Base-by-base conservation (phyloP, 495 filamentous ascomycete genomes). In the Articulospora tetracladia region DNA sequence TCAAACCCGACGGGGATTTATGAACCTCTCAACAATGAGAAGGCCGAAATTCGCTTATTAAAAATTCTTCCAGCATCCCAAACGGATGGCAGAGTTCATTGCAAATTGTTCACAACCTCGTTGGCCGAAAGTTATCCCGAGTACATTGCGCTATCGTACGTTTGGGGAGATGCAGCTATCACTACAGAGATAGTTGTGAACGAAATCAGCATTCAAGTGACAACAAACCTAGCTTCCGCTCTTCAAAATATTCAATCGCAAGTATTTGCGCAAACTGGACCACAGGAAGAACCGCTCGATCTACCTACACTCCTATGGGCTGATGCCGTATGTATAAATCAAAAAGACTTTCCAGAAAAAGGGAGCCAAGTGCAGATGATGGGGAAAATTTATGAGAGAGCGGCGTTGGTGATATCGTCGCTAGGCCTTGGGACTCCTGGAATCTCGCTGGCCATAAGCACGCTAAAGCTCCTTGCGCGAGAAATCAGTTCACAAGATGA, bases 81-180 rank as follows among this genome's bases (percentile, higher is more conserved):
- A n/a, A n/a, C n/a, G n/a, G n/a, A n/a, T n/a, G n/a, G n/a, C n/a
- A n/a, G n/a, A n/a, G n/a, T n/a, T n/a, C n/a, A n/a, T n/a, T n/a
- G n/a, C n/a, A n/a, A n/a, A n/a, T n/a, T n/a, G n/a, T n/a, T 39
- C 34, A n/a, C 34, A 10, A 39, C 34, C 34, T 39, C 10, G 70
- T 93, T 0, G 81, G 85, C 58, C 71, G 68, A 52, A 24, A 24
- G 27, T 25, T 8, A 52, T 22, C 44, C 56, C 17, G 48, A 24
- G 2, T 58, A 28, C 22, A 19, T 17, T 15, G 23, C 47, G 12
- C 20, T 58, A n/a, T 58, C 56, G 4, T 58, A 58, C 22, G 24
- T 27, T 27, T 58, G 56, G 56, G 56, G 56, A 15, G 30, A 44
- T 17, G 20, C 48, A 25, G 27, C 23, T 8, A 52, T 22, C n/a